Conservation (phyloP, 139 green algal genomes). For the Nannochloris sp. region DNA sequence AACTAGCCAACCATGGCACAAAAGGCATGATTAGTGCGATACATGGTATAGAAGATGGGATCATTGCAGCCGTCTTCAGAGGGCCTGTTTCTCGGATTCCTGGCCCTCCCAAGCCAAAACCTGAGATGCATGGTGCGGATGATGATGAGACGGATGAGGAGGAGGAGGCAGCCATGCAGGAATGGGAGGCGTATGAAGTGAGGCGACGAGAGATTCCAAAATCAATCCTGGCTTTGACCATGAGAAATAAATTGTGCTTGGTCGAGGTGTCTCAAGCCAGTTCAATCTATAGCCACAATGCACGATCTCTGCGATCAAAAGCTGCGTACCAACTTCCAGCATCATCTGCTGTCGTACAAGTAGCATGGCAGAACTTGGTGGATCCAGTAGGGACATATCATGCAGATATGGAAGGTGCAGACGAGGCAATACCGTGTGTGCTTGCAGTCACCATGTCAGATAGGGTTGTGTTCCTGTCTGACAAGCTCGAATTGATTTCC, state of each 20-base stretch:
- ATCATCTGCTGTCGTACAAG: conserved; percentile 29
- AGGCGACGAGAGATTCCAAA: conserved; percentile 17
- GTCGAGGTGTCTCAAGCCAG: conserved; percentile 12
- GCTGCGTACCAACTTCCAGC: conserved; percentile 18
- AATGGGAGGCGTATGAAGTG: conserved; percentile 19
- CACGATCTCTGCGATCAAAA: not conserved
- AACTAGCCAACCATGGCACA: conserved; percentile 9
- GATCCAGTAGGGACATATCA: conserved; percentile 16
- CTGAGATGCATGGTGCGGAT: conserved; percentile 6
- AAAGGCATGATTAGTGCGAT: conserved; percentile 15
- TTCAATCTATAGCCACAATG: not conserved
- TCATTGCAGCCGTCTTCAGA: conserved; percentile 7
- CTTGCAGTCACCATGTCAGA: conserved; percentile 33
- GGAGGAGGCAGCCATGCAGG: conserved; percentile 6
- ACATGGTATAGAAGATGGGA: conserved; percentile 12
- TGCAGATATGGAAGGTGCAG: conserved; percentile 10
- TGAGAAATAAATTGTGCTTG: conserved; percentile 18
- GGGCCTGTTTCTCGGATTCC: conserved; percentile 23
- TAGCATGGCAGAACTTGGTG: conserved; percentile 45
- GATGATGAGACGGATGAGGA: conserved; percentile 16
- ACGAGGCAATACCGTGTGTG: not conserved
- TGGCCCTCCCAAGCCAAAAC: not conserved
- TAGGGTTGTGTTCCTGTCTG: conserved; percentile 32
- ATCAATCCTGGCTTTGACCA: conserved; percentile 12
- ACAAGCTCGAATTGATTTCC: conserved; percentile 24